Conservation (phyloP, 2,329 filamentous ascomycete genomes). For the Xylariaceae sp. region DNA sequence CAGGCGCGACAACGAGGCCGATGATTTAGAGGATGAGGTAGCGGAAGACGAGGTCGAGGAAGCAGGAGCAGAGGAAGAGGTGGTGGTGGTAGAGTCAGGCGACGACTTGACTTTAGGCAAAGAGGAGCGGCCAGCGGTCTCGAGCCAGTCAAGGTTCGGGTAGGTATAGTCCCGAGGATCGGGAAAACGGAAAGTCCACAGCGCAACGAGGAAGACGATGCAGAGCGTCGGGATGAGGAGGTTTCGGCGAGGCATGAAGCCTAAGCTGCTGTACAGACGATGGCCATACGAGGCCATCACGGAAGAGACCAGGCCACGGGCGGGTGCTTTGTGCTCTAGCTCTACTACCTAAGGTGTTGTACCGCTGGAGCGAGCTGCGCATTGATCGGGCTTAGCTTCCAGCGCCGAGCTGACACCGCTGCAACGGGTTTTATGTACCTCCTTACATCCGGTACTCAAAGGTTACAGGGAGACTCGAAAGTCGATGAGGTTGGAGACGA, state of each 20-base stretch:
- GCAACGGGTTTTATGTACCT: no score
- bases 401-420: no score
- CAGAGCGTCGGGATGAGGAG: conserved; percentile 26
- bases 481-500: no score
- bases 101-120: neutral
- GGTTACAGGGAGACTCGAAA: no score
- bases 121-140: conserved; percentile 9
- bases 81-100: conserved; percentile 4
- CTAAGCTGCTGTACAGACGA: conserved; percentile 19
- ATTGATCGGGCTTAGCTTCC: no score
- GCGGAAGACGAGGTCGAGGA: neutral
- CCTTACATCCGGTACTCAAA: no score
- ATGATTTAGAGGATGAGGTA: neutral
- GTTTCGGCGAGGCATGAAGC: conserved; percentile 31
- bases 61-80: neutral
- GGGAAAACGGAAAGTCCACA: conserved; percentile 27
- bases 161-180: conserved; percentile 11
- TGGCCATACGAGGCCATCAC: conserved; percentile 27
- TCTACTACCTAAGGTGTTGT: no score
- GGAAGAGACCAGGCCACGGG: neutral
- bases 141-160: conserved; percentile 21
- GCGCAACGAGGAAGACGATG: conserved; percentile 27
- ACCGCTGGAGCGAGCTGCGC: no score
- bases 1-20: neutral
- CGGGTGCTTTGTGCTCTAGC: no score